Base-by-base conservation (phyloP, 2,329 filamentous ascomycete species). In the Pseudocercospora macadamiae region DNA sequence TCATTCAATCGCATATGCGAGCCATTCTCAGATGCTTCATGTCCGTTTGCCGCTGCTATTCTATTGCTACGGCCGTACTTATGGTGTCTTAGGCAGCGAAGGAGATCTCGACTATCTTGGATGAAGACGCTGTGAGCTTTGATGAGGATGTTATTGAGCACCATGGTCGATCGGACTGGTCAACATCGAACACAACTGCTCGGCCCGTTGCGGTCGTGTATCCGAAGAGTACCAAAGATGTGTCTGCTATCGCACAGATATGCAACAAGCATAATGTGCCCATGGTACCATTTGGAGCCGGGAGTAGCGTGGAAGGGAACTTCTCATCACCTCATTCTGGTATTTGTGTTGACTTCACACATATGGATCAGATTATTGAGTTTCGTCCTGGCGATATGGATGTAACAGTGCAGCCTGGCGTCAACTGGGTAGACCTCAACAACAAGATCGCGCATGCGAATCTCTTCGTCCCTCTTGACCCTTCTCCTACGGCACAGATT, bases 401-500 rank as follows among this genome's bases (percentile, higher is more conserved):
- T 68, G 82, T 96, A 51, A 90, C 96, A 3, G 91, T 97, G 2
- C 93, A 97, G 73, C 93, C 93, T 2, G 90, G 89, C 5, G 88
- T 97, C 8, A 88, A 89, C n/a, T 97, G 92, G 92, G 92, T 96
- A 83, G 86, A 89, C 53, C 77, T 97, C 58, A 97, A 97, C 68
- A 86, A 89, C 64, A 81, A 86, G 49, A 86, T 89, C 69, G 85
- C 89, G 74, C 81, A 84, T 36, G 87, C 85, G 3, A 90, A 90
- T 0, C 83, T 97, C 1, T 96, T 96, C 77, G 96, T 96, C 71
- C 93, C 93, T 1, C 87, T 96, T 10, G 93, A 97, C 69, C 93
- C 93, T 10, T 90, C 90, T 72, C 88, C 88, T 34, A 77, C 75
- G 19, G 89, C 89, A 14, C 89, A 89, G 76, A 91, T 93, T 66